Evolutionary conservation across 768 basidiomycete genomes (phyloP).

Genomic region (Phanerochaete sordida): DNA sequence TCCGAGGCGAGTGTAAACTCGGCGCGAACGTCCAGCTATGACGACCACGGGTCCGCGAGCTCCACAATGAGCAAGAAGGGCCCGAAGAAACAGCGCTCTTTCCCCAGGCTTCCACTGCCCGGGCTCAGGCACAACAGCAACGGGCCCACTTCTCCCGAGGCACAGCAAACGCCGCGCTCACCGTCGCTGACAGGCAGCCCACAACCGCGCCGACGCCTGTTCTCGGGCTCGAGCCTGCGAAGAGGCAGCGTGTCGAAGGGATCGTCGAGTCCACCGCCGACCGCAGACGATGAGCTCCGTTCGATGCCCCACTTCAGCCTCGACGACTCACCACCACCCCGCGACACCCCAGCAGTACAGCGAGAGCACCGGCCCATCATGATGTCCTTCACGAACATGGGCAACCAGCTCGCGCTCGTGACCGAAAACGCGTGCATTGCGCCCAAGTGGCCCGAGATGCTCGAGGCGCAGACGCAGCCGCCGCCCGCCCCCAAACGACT

Average conservation of each 20-base stretch:
- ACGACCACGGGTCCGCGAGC: constrained; percentile 16
- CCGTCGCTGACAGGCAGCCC: constrained; percentile 10
- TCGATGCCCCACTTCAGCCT: constrained; percentile 46
- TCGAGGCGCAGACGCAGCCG: neutral
- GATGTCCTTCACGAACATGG: constrained; percentile 23
- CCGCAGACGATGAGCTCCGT: constrained; percentile 48
- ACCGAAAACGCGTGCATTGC: constrained; percentile 28
- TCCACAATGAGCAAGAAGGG: constrained; percentile 7
- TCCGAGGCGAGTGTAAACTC: constrained; percentile 27
- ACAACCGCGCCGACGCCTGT: constrained; percentile 51
- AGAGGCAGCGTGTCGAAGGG: constrained; percentile 48
- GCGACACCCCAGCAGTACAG: neutral
- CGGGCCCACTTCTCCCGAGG: constrained; percentile 11
- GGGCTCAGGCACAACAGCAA: constrained; percentile 28
- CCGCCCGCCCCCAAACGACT: constrained; percentile 27
- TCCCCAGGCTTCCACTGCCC: constrained; percentile 55
- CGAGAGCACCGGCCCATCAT: constrained; percentile 18
- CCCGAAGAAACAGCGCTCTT: constrained; percentile 57
- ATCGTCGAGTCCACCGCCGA: constrained; percentile 25
- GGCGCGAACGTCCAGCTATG: constrained; percentile 9
- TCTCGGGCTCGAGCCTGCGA: constrained; percentile 53
- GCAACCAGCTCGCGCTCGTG: constrained; percentile 21
- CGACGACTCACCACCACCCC: constrained; percentile 9
- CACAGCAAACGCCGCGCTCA: constrained; percentile 10
- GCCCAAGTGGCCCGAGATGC: constrained; percentile 38